Conservation (phyloP, 345 rosid genomes). For the Brassica rapa region DNA sequence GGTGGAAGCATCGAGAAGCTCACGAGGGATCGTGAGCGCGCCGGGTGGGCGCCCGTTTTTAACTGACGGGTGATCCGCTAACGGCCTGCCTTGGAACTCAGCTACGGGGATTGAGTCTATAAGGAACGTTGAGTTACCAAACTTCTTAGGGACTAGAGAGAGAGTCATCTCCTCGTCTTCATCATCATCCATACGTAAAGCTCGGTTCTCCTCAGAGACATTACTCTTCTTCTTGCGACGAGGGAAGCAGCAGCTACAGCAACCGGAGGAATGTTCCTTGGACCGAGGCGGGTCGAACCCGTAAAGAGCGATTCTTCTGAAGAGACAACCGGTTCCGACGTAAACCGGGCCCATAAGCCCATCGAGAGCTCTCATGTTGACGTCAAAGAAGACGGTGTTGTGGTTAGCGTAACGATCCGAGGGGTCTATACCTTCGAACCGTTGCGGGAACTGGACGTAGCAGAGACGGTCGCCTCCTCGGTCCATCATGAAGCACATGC, state of each 20-base stretch:
- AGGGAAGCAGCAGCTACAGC: constrained; percentile 71
- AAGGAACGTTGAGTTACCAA: constrained; percentile 84
- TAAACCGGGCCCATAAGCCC: constrained; percentile 98
- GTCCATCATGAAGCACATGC: constrained; percentile 99
- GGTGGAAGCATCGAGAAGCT: constrained; percentile 88
- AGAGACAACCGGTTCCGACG: constrained; percentile 97
- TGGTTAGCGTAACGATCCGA: constrained; percentile 97
- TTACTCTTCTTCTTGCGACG: constrained; percentile 57
- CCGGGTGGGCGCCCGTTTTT: constrained; percentile 95
- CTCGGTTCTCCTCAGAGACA: constrained; percentile 69
- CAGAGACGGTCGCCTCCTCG: constrained; percentile 94
- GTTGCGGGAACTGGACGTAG: constrained; percentile 95
- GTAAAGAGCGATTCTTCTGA: constrained; percentile 87
- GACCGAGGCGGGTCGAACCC: constrained; percentile 92
- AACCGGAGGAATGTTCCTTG: constrained; percentile 65
- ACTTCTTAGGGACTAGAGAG: constrained; percentile 71
- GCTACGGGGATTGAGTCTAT: constrained; percentile 88
- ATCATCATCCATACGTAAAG: constrained; percentile 83
- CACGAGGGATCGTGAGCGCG: constrained; percentile 83
- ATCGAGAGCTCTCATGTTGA: constrained; percentile 98
- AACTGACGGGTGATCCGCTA: constrained; percentile 91
- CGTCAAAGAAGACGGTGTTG: constrained; percentile 97
- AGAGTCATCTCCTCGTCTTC: constrained; percentile 84
- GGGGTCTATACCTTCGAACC: constrained; percentile 98
- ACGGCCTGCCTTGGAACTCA: constrained; percentile 93